Base-by-base conservation (phyloP, 169 alveolate genomes). In the Eimeria sp. region DNA sequence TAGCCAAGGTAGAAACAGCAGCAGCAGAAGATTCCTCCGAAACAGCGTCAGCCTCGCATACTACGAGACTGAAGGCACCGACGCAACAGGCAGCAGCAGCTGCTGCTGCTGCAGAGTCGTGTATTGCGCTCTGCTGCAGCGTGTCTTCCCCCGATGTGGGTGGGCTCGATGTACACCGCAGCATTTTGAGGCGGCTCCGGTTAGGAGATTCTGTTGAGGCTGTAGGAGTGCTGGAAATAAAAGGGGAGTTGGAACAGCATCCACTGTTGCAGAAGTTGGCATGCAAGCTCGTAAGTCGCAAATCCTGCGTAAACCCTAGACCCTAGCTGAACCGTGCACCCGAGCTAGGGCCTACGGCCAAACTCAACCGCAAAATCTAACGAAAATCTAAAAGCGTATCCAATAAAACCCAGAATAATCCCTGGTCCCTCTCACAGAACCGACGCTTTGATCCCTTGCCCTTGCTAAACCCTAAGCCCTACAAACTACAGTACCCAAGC, bases 121-220 rank as follows among this genome's bases (percentile, higher is more conserved):
- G 67, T 54, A 54, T 58, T 30, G 76, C 92, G 16, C 34, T 84
- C 14, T 84, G 92, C 78, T 84, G 92, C 92, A 84, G 92, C 75
- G 72, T 84, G 11, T 84, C 78, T 34, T 84, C 92, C 4, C 47
- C 92, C 13, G 92, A 84, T 30, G 43, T 84, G 54, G 43, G 92
- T 10, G 92, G 92, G 75, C 76, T 84, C 57, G 92, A 84, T 40
- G 92, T 84, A 57, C 92, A 84, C 92, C 92, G 92, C 43, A 57
- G 92, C 75, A 58, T 84, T 40, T 84, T 58, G 43, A 84, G 92
- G 92, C 63, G 65, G 16, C 45, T 84, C 27, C 49, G 75, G 4
- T 10, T 30, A 34, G 92, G 92, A 22, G 92, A 84, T 40, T 54
- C 6, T 22, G 92, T 84, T 5, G 92, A 84, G 75, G 92, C 76